These are phyloP conservation scores for Scutellaria minor DNA, from an alignment of 257 asterid species.

Conservation along the genomic window DNA sequence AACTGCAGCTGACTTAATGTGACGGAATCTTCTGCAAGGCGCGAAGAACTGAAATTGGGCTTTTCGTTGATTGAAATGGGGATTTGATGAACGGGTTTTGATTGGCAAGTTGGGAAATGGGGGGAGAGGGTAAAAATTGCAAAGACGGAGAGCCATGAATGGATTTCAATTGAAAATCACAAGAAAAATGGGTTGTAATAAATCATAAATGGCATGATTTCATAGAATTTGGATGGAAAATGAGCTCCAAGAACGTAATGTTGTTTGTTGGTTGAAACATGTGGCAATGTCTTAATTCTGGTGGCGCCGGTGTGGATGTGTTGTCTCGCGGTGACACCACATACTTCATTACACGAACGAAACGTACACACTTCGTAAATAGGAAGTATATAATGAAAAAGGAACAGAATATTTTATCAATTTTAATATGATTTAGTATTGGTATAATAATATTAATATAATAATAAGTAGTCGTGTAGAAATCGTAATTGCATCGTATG, in stretches of 20 bases:
- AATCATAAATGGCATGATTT: background rate
- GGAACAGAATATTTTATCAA: too few species aligned
- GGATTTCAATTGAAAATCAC: constrained; percentile 9
- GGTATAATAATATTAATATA: background rate
- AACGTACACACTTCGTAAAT: background rate
- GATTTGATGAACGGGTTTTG: constrained; percentile 15
- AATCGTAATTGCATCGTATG: background rate
- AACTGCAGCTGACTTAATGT: constrained; percentile 55
- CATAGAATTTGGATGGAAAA: background rate
- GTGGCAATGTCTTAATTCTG: constrained; percentile 11
- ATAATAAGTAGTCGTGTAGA: background rate
- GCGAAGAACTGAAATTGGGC: constrained; percentile 34
- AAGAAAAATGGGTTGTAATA: background rate
- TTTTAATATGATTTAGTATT: too few species aligned
- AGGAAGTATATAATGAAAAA: too few species aligned
- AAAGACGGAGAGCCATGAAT: constrained; percentile 48
- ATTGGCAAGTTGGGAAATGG: constrained; percentile 33
- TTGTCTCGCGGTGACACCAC: constrained; percentile 22
- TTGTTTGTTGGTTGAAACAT: background rate
- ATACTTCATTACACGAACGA: background rate
- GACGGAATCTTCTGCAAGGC: constrained; percentile 35
- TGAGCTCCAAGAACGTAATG: background rate
- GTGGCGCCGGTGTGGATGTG: constrained; percentile 15
- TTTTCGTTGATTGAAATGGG: constrained; percentile 32
- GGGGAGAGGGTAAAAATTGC: constrained; percentile 45